Evolutionary conservation across 2,329 filamentous ascomycete species (phyloP), one percentile per base, ranked within the genome.

Genomic region (Chalaropsis ovoidea): DNA sequence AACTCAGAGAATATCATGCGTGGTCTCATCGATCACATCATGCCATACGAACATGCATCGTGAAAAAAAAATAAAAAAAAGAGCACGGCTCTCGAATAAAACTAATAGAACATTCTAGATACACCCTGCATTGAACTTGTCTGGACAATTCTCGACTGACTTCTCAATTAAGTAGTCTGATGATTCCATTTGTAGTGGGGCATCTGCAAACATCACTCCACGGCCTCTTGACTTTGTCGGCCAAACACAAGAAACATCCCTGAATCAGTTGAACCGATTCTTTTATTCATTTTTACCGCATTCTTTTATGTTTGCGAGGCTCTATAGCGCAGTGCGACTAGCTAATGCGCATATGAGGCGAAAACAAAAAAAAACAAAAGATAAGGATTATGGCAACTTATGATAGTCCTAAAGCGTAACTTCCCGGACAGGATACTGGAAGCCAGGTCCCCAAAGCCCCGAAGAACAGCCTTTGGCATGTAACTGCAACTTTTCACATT

Each of bases 161-260:
- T 58, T 58, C 54, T 35, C 27, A 35, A 39, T 17, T 2, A 58
- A 39, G 54, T 58, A 58, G 54, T 58, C 54, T 58, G 54, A 58
- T 58, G 54, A 58, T 58, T 58, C 54, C 54, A 39, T 58, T 7
- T 17, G 27, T 24, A 58, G 54, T 58, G 54, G 54, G 19, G 61
- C 61, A 67, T 67, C 61, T 67, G 65, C 65, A 67, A 52, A 61
- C 47, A 67, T 67, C 65, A 67, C 42, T 64, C 61, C 52, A 67
- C 64, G 6, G 56, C 35, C 22, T 58, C 27, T 58, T 10, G 27
- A n/a, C 24, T 35, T 35, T 31, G 54, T 39, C 31, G 54, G 27
- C 54, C 54, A 39, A n/a, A 39, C 15, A 8, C 31, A 31, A 35
- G 24, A 39, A n/a, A n/a, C 17, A 35, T 58, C 13, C 27, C 31